Evolutionary conservation across 139 green algal species (phyloP), one percentile per base, ranked within the genome.

Genomic region (Gonium pectorale): DNA sequence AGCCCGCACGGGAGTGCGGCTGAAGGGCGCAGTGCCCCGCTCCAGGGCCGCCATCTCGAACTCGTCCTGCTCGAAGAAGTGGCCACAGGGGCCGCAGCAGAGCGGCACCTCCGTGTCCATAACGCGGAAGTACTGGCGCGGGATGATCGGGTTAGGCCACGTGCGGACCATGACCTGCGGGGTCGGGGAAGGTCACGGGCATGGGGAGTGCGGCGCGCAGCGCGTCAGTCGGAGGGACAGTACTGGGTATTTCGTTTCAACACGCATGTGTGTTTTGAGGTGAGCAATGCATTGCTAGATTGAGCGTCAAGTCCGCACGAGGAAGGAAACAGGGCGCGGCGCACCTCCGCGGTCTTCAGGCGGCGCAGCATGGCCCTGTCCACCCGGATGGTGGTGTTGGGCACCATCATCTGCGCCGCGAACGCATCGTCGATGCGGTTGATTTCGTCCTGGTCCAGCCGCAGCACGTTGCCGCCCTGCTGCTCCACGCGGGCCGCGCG

Each of bases 21-120:
- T 90, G 71, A 92, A 90, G 8, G 90, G 90, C 44, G 90, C 84
- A 0, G 78, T 15, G 35, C 90, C 90, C 15, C 86, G 75, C 68
- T 92, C 89, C 72, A 92, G 62, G 6, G 77, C 74, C 41, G 71
- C 71, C 49, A 79, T 67, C 54, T 73, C 68, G 44, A 67, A 81
- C 46, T 80, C 43, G 81, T 81, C 81, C 41, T 92, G 83, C 90
- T 98, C 95, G 74, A 94, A 98, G 82, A 97, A 94, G 84, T 97
- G 93, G 0, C 94, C 94, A 81, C 91, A 95, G 1, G 86, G 62
- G 5, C 89, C 92, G 26, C 93, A 86, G 37, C 79, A 86, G n/a
- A 98, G 83, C 17, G 92, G 91, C 44, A 90, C 83, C 63, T 95
- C 90, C 1, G 81, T 75, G 79, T 97, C 93, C 92, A 96, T 92